Evolutionary conservation across 352 stramenopile species (phyloP).

Genomic region (Pythium phragmiticola): DNA sequence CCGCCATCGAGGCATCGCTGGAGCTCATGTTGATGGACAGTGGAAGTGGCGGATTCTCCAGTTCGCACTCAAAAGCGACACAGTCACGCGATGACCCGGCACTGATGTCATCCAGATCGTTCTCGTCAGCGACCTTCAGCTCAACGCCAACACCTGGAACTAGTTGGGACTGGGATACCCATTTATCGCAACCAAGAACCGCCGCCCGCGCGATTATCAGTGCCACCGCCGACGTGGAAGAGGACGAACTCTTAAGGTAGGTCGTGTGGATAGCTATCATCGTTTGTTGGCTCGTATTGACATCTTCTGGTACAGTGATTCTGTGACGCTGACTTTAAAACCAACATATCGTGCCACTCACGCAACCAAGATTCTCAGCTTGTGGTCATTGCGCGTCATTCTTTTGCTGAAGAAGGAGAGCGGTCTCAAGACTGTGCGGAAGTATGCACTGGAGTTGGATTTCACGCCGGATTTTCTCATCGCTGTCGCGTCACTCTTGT

Average conservation of each 20-base stretch:
- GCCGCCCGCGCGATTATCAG: background rate
- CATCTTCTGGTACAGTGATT: background rate
- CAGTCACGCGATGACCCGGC: background rate
- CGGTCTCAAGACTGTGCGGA: constrained; percentile 55
- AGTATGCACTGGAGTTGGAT: constrained; percentile 37
- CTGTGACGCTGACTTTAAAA: background rate
- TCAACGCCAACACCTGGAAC: constrained; percentile 7
- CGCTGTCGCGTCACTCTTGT: constrained; percentile 55
- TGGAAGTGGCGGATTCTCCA: background rate
- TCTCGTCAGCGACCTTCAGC: constrained; percentile 1
- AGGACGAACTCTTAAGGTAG: constrained; percentile 20
- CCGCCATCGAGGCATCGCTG: constrained; percentile 35
- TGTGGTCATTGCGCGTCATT: constrained; percentile 76
- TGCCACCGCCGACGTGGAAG: constrained; percentile 5
- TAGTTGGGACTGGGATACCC: constrained; percentile 26
- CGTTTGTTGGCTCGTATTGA: background rate
- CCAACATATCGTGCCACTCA: constrained; percentile 11
- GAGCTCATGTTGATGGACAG: constrained; percentile 26
- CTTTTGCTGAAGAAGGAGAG: constrained; percentile 79
- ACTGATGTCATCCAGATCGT: background rate
- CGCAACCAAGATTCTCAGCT: constrained; percentile 20
- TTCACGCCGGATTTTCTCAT: constrained; percentile 73
- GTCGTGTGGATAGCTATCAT: background rate
- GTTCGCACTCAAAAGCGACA: background rate
- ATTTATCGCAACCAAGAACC: constrained; percentile 1